These are phyloP conservation scores for Silybum marianum DNA, from an alignment of 129 eudicot genomes.

Conservation along the genomic window DNA sequence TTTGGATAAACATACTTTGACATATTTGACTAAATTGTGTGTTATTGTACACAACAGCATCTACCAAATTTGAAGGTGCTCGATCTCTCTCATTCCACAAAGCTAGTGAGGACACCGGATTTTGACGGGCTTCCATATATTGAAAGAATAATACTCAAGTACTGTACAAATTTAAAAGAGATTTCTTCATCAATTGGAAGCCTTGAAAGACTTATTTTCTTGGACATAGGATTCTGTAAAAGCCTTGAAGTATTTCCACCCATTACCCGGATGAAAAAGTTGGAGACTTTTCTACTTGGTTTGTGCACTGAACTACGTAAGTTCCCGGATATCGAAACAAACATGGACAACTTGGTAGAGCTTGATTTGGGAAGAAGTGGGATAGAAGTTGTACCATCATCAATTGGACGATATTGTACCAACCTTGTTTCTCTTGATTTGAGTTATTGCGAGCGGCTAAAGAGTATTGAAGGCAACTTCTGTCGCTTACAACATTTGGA, in stretches of 20 bases:
- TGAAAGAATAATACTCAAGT: not conserved
- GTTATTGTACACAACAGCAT: not conserved
- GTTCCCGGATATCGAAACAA: not conserved
- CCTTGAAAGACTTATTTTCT: no score
- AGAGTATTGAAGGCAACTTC: no score
- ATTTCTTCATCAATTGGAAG: no score
- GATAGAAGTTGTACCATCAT: not conserved
- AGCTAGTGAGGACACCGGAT: conserved; percentile 4
- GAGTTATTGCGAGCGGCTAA: no score
- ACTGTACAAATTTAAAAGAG: no score
- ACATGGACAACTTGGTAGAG: not conserved
- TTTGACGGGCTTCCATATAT: conserved; percentile 4
- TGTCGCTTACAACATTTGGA: not conserved
- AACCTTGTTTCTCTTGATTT: not conserved
- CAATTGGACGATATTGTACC: not conserved
- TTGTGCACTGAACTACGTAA: not conserved
- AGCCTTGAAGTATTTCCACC: not conserved
- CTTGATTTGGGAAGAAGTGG: not conserved
- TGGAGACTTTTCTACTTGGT: not conserved
- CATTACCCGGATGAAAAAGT: not conserved
- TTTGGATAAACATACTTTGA: no score
- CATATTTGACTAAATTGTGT: no score
- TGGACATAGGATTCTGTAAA: not conserved
- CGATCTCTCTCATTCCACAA: not conserved
- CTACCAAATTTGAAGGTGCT: not conserved